Percentiles rank a stretch among this genome's conserved stretches.
Evolutionary conservation across 352 stramenopile species (phyloP).

Genomic region (Pythium monospermum): DNA sequence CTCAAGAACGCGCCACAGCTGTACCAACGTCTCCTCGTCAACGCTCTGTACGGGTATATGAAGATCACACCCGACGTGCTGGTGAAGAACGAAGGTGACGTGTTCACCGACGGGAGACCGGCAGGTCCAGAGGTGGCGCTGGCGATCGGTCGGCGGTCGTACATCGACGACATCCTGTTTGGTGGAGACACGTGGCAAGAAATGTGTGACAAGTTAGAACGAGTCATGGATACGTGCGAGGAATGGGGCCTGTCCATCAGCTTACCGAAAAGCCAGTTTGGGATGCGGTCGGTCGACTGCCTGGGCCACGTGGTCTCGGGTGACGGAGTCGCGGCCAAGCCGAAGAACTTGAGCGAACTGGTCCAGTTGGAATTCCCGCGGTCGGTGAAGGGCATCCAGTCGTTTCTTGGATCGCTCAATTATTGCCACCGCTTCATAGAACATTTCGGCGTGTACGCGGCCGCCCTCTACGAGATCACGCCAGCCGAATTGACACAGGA

Average conservation of each 20-base stretch:
- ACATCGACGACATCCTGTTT: slow-evolving; percentile 2
- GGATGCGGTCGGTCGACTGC: slow-evolving; percentile 13
- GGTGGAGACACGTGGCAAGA: neutral
- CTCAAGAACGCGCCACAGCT: slow-evolving; percentile 19
- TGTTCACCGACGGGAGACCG: slow-evolving; percentile 4
- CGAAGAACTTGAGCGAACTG: slow-evolving; percentile 15
- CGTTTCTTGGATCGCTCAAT: slow-evolving; percentile 16
- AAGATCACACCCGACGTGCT: slow-evolving; percentile 9
- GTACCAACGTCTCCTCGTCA: slow-evolving; percentile 19
- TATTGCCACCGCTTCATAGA: slow-evolving; percentile 22
- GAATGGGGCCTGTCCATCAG: neutral
- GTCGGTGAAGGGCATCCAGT: slow-evolving; percentile 16
- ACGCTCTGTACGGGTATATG: slow-evolving; percentile 12
- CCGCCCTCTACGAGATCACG: slow-evolving; percentile 12
- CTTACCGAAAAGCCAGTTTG: slow-evolving; percentile 11
- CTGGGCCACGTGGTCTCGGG: slow-evolving; percentile 6
- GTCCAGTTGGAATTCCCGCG: slow-evolving; percentile 1
- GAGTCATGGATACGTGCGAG: neutral
- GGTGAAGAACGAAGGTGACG: slow-evolving; percentile 4
- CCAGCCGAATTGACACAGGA: neutral
- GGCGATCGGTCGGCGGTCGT: slow-evolving; percentile 1
- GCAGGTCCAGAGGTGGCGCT: neutral
- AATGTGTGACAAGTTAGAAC: neutral
- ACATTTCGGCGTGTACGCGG: slow-evolving; percentile 13
- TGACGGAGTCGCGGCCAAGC: slow-evolving; percentile 9